phyloP scores from a whole-genome alignment of 495 filamentous ascomycete genomes.

The Hypoxylon perforatum region DNA sequence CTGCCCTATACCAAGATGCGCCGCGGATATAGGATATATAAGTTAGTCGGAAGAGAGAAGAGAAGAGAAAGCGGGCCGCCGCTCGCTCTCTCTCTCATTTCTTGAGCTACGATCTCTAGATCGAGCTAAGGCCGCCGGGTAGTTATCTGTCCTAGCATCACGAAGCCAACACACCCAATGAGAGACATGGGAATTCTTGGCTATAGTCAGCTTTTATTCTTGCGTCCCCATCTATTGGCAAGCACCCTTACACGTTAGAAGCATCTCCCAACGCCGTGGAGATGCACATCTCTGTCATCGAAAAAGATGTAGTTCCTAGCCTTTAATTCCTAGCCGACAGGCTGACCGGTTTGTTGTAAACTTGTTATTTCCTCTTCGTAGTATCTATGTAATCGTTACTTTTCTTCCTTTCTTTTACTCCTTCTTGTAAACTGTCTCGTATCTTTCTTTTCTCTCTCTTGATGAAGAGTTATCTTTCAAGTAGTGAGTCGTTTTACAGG shows the following conservation, averaged over 20 bases:
- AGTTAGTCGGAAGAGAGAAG: background rate
- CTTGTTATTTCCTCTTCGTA: conserved; percentile 3
- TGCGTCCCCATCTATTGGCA: conserved; percentile 23
- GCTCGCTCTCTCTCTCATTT: background rate
- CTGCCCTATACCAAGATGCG: no score
- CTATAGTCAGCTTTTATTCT: conserved; percentile 28
- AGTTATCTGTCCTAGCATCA: background rate
- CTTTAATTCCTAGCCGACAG: conserved; percentile 10
- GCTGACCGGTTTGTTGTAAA: background rate
- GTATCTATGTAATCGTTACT: background rate
- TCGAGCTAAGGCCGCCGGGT: background rate
- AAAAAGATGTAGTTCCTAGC: background rate
- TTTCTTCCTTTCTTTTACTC: background rate
- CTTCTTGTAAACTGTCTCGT: conserved; percentile 11
- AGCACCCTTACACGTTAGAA: conserved; percentile 4
- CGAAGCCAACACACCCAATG: conserved; percentile 27
- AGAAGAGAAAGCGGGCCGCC: background rate
- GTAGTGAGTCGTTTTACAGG: background rate
- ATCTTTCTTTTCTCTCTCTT: conserved; percentile 15
- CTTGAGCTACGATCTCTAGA: background rate
- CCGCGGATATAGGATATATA: no score
- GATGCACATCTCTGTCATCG: conserved; percentile 33
- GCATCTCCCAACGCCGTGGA: conserved; percentile 25
- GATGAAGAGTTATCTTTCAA: background rate
- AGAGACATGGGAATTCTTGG: conserved; percentile 19